Evolutionary conservation across 192 early-diverging fungal genomes (phyloP), one percentile per base, ranked within the genome.

Genomic region (Backusella psychrophila): DNA sequence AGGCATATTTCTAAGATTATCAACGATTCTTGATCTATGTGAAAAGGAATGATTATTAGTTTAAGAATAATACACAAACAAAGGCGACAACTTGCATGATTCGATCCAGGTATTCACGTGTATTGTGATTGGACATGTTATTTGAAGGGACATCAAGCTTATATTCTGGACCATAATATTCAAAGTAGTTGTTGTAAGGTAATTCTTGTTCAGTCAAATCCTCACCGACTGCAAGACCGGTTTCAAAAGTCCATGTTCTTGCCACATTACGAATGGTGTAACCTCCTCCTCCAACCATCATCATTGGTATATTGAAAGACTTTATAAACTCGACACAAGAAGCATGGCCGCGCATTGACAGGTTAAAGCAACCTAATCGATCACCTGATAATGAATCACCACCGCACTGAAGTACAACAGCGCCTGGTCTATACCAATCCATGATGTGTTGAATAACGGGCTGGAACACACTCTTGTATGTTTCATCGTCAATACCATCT

Each of bases 261-360:
- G 95, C 93, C 4, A 98, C 96, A 81, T 99, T 97, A 29, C 96
- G 89, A 80, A 98, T 96, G 0, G 98, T 99, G 78, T 99, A 99
- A 14, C 98, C 98, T 23, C 98, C 98, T 23, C 98, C 98, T 31
- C 98, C 98, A 1, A 98, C 85, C 38, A 98, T 92, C 29, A 99
- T 79, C 86, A 97, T 88, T 31, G 98, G 98, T 21, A 99, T 80
- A 68, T 95, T 93, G 81, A 98, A 95, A 8, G 82, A 87, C 66
- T 96, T 97, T 75, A 98, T 93, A 86, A 95, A 98, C 66, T 90
- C 89, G 6, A 98, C 95, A 79, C 98, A 99, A 71, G 91, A 90
- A 26, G 95, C 98, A 72, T 99, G 98, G 1, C 97, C 98, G 21
- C 90, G 86, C 89, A 98, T 96, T 34, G 92, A 94, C 26, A 99